Evolutionary conservation across 2,329 filamentous ascomycete species (phyloP).

Genomic region (Beauveria pseudobassiana): DNA sequence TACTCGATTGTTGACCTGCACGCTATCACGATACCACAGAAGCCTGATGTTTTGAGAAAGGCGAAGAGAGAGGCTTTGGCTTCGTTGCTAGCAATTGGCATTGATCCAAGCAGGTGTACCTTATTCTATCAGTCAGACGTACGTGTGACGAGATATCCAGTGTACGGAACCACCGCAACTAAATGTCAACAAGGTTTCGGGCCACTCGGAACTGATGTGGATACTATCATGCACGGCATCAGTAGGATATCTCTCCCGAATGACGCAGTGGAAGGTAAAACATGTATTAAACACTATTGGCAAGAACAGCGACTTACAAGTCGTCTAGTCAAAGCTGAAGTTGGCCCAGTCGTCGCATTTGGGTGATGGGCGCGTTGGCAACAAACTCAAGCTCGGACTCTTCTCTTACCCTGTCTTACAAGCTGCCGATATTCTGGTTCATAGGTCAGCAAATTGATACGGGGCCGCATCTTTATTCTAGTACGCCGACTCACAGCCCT

Average conservation of each 20-base stretch:
- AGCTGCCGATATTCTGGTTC: slow-evolving; percentile 87
- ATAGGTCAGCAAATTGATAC: slow-evolving; percentile 47
- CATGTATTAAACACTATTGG: background rate
- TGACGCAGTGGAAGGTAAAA: slow-evolving; percentile 97
- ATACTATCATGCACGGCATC: slow-evolving; percentile 86
- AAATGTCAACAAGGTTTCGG: slow-evolving; percentile 47
- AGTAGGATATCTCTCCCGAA: slow-evolving; percentile 89
- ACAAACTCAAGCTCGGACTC: slow-evolving; percentile 70
- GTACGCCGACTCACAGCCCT: background rate
- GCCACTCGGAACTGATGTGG: slow-evolving; percentile 93
- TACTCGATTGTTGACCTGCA: slow-evolving; percentile 93
- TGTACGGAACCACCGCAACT: background rate
- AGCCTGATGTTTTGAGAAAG: slow-evolving; percentile 50
- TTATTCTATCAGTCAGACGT: slow-evolving; percentile 81
- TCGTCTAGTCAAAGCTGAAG: slow-evolving; percentile 61
- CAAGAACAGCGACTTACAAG: background rate
- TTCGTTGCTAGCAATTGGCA: slow-evolving; percentile 72
- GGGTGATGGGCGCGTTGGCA: slow-evolving; percentile 51
- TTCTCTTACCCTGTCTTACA: slow-evolving; percentile 96
- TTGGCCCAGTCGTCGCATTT: slow-evolving; percentile 50
- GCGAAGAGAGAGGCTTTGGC: slow-evolving; percentile 71
- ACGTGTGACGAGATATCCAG: slow-evolving; percentile 20
- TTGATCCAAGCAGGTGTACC: slow-evolving; percentile 67
- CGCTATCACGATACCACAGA: slow-evolving; percentile 75
- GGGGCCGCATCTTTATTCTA: background rate